Percentiles rank a stretch among this genome's conserved stretches.
phyloP scores from a whole-genome alignment of 805 yeast genomes.

The Kodamaea leandrae region DNA sequence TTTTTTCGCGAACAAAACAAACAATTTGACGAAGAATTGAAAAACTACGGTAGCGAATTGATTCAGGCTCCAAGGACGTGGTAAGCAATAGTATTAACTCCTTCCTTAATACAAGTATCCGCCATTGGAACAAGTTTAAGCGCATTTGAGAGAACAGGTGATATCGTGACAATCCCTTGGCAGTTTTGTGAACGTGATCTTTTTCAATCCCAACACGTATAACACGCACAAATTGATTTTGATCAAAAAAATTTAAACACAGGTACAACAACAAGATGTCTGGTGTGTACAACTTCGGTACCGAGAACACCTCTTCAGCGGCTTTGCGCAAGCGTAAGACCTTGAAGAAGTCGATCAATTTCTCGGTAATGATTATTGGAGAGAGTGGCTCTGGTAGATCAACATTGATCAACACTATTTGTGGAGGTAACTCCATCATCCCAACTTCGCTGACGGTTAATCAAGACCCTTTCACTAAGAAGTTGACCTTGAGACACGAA shows the following conservation, averaged over 20 bases:
- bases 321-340: slow-evolving; percentile 66
- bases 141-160: too few species aligned
- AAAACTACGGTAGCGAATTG: too few species aligned
- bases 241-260: background rate
- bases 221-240: background rate
- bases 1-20: slow-evolving; percentile 8
- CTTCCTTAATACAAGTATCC: too few species aligned
- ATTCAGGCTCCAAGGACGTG: background rate
- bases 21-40: slow-evolving; percentile 5
- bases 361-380: slow-evolving; percentile 84
- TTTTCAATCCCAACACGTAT: background rate
- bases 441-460: slow-evolving; percentile 63
- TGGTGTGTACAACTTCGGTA: slow-evolving; percentile 14
- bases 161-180: too few species aligned
- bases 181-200: too few species aligned
- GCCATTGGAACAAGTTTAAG: too few species aligned
- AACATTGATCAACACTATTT: slow-evolving; percentile 86
- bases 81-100: too few species aligned
- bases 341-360: slow-evolving; percentile 78
- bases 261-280: slow-evolving; percentile 11
- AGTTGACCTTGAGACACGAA: slow-evolving; percentile 68
- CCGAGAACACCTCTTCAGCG: slow-evolving; percentile 33
- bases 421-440: slow-evolving; percentile 79
- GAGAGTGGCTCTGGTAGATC: slow-evolving; percentile 86
- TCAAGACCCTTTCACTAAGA: slow-evolving; percentile 49